These are phyloP conservation scores for Camellia sinensis DNA, from an alignment of 148 eudicot genomes.

Conservation along the genomic window DNA sequence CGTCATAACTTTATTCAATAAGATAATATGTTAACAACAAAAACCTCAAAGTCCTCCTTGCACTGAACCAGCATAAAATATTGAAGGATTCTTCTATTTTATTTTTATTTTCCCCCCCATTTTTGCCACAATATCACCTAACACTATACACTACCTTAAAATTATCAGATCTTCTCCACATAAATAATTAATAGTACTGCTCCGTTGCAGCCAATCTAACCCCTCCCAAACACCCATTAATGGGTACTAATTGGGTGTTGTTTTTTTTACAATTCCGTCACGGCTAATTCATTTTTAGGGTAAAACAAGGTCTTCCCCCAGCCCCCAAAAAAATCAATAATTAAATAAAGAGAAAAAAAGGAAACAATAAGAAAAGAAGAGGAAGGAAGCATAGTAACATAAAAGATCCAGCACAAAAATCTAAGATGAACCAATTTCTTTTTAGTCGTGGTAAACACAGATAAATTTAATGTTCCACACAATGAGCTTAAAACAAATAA, in stretches of 20 bases:
- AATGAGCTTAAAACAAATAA: neutral
- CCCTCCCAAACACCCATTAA: no score
- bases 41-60: neutral
- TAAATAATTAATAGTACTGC: neutral
- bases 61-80: neutral
- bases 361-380: neutral
- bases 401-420: neutral
- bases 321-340: neutral
- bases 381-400: neutral
- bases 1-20: neutral
- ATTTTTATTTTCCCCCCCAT: neutral
- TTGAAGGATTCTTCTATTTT: neutral
- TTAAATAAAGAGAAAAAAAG: neutral
- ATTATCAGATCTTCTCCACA: neutral
- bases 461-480: neutral
- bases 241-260: no score
- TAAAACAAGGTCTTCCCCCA: neutral
- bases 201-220: neutral
- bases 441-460: neutral
- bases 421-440: neutral
- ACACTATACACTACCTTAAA: neutral
- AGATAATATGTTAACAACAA: neutral
- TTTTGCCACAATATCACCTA: neutral
- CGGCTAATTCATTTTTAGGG: neutral
- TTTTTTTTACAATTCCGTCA: neutral